Evolutionary conservation across 768 basidiomycete species (phyloP).

Genomic region (Baorangia bicolor): DNA sequence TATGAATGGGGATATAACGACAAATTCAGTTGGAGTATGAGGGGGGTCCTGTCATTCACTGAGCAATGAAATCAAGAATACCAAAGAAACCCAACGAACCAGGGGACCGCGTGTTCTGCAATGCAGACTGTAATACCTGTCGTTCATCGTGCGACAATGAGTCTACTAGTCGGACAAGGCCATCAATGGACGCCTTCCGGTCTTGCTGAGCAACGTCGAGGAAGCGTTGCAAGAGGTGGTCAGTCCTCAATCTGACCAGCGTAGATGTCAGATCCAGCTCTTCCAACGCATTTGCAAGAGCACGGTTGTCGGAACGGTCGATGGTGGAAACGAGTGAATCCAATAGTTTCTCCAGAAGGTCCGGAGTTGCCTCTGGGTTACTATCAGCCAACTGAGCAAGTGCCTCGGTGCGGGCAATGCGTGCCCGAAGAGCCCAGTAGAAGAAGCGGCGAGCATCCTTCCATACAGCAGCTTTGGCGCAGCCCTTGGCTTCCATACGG

Average conservation of each 20-base stretch:
- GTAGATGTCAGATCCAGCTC: conserved; percentile 64
- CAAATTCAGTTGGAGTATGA: conserved; percentile 36
- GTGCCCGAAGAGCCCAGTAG: conserved; percentile 92
- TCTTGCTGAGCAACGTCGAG: conserved; percentile 70
- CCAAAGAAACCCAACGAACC: conserved; percentile 42
- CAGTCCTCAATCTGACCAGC: conserved; percentile 62
- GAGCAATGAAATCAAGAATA: neutral
- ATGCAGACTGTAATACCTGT: conserved; percentile 52
- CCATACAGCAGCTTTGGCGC: conserved; percentile 85
- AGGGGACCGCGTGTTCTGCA: conserved; percentile 60
- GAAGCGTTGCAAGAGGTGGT: conserved; percentile 65
- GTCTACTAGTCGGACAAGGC: conserved; percentile 71
- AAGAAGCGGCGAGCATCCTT: conserved; percentile 86
- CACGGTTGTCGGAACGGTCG: conserved; percentile 51
- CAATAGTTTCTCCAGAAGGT: conserved; percentile 67
- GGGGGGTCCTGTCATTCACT: conserved; percentile 36
- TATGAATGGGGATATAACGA: neutral
- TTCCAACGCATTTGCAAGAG: conserved; percentile 66
- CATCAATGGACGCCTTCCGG: conserved; percentile 72
- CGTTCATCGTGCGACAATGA: conserved; percentile 73
- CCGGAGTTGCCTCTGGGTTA: conserved; percentile 64
- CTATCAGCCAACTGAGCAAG: conserved; percentile 64
- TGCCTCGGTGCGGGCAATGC: conserved; percentile 66
- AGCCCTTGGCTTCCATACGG: conserved; percentile 97
- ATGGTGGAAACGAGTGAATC: conserved; percentile 58